Conservation (phyloP, 2,329 filamentous ascomycete species). For the Botrytis byssoidea region DNA sequence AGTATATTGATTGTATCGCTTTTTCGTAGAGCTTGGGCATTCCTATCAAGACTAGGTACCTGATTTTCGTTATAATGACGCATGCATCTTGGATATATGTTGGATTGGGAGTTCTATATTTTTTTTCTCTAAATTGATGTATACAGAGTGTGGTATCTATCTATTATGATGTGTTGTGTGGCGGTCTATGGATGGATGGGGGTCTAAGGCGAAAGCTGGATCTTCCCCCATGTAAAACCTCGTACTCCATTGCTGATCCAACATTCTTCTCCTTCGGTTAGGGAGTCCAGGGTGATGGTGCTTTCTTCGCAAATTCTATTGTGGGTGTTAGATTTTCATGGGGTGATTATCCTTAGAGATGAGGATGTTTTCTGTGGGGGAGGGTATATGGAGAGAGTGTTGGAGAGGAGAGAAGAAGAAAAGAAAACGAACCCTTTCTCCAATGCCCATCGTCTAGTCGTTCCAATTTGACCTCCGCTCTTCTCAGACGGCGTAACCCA, state of each 20-base stretch:
- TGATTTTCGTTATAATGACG: neutral
- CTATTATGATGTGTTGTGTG: too few species aligned
- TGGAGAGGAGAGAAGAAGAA: neutral
- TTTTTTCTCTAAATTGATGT: too few species aligned
- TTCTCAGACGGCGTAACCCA: conserved; percentile 83
- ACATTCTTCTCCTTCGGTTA: conserved; percentile 72
- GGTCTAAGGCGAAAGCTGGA: conserved; percentile 27
- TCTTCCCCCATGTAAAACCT: conserved; percentile 63
- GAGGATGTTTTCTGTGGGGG: too few species aligned
- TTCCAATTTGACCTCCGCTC: conserved; percentile 79
- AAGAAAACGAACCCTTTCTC: conserved; percentile 51
- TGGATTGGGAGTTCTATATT: too few species aligned
- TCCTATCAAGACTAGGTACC: neutral
- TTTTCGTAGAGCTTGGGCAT: neutral
- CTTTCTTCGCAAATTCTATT: conserved; percentile 62
- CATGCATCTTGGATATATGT: too few species aligned
- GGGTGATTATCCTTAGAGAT: neutral
- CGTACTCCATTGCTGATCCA: conserved; percentile 88
- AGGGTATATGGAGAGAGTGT: neutral
- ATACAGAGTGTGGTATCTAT: too few species aligned
- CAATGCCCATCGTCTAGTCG: conserved; percentile 80
- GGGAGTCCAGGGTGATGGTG: conserved; percentile 54
- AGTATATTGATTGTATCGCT: neutral
- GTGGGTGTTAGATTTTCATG: neutral
- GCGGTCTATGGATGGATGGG: too few species aligned